These are phyloP conservation scores for Paramyrothecium roridum DNA, from an alignment of 2,329 filamentous ascomycete genomes.

Conservation along the genomic window DNA sequence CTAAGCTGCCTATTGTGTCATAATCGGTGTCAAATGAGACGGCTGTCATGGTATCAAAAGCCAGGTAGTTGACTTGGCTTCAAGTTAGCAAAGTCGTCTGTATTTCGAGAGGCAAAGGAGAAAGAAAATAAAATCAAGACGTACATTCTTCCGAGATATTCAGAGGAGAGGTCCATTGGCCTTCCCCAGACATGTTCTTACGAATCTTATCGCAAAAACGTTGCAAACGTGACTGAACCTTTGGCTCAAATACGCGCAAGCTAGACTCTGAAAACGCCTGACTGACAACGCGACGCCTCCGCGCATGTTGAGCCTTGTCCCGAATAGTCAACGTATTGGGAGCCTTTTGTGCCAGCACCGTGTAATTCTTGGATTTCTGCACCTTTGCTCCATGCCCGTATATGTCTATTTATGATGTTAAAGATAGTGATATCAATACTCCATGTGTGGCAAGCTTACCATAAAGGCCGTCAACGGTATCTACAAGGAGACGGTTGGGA, in stretches of 20 bases:
- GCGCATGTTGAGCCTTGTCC: conserved; percentile 7
- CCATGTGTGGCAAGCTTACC: too few relatives aligned
- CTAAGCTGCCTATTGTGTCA: conserved; percentile 8
- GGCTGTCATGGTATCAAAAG: conserved; percentile 19
- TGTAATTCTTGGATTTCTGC: conserved; percentile 12
- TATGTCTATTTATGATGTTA: conserved; percentile 5
- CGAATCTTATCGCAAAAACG: not conserved
- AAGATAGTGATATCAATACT: too few relatives aligned
- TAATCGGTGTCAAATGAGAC: conserved; percentile 13
- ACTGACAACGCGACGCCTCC: conserved; percentile 11
- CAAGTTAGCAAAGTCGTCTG: not conserved
- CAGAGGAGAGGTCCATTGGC: conserved; percentile 3
- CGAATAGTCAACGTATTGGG: conserved; percentile 5
- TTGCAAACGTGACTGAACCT: conserved; percentile 4
- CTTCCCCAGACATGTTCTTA: not conserved
- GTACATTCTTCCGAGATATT: conserved; percentile 8
- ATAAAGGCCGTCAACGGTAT: conserved; percentile 6
- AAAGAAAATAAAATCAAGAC: not conserved
- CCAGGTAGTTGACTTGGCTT: conserved; percentile 10
- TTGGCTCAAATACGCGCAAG: conserved; percentile 13
- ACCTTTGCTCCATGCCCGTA: conserved; percentile 10
- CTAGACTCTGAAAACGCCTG: conserved; percentile 19
- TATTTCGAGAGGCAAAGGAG: not conserved
- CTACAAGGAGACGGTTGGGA: conserved; percentile 18
- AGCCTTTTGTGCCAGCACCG: conserved; percentile 6